Base-by-base conservation (phyloP, 2,329 filamentous ascomycete genomes). In the Drechslerella coelobrocha region DNA sequence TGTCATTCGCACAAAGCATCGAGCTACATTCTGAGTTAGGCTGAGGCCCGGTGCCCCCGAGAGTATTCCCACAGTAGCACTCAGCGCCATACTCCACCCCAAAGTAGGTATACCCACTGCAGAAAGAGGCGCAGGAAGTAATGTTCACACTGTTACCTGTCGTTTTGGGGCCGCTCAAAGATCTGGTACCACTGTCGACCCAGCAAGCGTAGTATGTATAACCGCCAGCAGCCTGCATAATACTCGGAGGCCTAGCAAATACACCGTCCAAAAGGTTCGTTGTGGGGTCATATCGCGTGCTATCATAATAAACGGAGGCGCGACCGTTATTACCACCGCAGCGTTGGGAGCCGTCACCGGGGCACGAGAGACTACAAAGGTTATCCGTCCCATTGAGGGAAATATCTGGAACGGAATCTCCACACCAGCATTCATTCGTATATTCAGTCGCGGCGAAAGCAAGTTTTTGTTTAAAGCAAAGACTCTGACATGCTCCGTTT, bases 51-150 rank as follows among this genome's bases (percentile, higher is more conserved):
- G n/a, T n/a, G n/a, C 71, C 61, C 1, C 76, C 76, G 2, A 80
- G 68, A 0, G 50, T 65, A 21, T 80, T 76, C 0, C 79, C 80
- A 27, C 80, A 81, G 52, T 77, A 81, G 56, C 80, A 81, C 59
- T 81, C 79, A 29, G 80, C 80, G 26, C 79, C 78, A 2, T 73
- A 73, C 2, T 60, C 55, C 17, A 62, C 62, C 26, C 19, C 65
- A 56, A 69, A 61, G 23, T 29, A 69, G 9, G 51, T 57, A 27
- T 69, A 69, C 21, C 65, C 57, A 19, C 19, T 34, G 14, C 65
- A 69, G 47, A 26, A 57, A 9, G 43, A 53, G 9, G 65, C 65
- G n/a, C 65, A 69, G 9, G n/a, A 69, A 17, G 65, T 69, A 7
- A 69, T 69, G 27, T 69, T 69, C 10, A 69, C 31, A 34, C 23